Percentiles rank a stretch among this genome's conserved stretches.
phyloP scores from a whole-genome alignment of 805 yeast genomes.

The Candida maltosa region DNA sequence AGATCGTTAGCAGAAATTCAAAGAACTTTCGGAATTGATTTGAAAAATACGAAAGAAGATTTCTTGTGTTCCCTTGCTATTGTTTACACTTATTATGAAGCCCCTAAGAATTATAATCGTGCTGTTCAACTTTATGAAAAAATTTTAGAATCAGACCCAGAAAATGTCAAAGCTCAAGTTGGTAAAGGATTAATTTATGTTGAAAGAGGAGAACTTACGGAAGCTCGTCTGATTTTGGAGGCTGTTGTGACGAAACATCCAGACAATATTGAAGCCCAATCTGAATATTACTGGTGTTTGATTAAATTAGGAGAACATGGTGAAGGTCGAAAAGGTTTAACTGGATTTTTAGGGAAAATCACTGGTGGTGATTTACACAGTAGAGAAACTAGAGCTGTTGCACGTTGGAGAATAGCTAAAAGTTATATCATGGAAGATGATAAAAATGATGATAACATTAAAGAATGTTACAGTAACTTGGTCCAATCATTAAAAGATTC shows the following conservation, averaged over 20 bases:
- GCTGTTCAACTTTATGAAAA: slow-evolving; percentile 72
- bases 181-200: slow-evolving; percentile 80
- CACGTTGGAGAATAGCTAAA: slow-evolving; percentile 73
- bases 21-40: slow-evolving; percentile 42
- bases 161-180: slow-evolving; percentile 59
- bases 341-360: slow-evolving; percentile 37
- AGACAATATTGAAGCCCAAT: slow-evolving; percentile 53
- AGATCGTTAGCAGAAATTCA: slow-evolving; percentile 48
- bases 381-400: slow-evolving; percentile 54
- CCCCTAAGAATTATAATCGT: slow-evolving; percentile 80
- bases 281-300: slow-evolving; percentile 79
- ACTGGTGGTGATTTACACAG: slow-evolving; percentile 52
- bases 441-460: slow-evolving; percentile 19
- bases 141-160: slow-evolving; percentile 44
- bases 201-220: slow-evolving; percentile 55
- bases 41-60: slow-evolving; percentile 54
- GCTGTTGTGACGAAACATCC: slow-evolving; percentile 49
- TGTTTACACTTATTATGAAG: slow-evolving; percentile 78
- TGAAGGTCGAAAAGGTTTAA: slow-evolving; percentile 52
- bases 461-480: slow-evolving; percentile 55
- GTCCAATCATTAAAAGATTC: slow-evolving; percentile 61
- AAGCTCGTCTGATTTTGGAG: slow-evolving; percentile 53
- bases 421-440: slow-evolving; percentile 43
- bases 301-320: slow-evolving; percentile 49
- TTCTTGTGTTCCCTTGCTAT: slow-evolving; percentile 67